Evolutionary conservation across 2,329 filamentous ascomycete genomes (phyloP).

Genomic region (Aspergillus alliaceus): DNA sequence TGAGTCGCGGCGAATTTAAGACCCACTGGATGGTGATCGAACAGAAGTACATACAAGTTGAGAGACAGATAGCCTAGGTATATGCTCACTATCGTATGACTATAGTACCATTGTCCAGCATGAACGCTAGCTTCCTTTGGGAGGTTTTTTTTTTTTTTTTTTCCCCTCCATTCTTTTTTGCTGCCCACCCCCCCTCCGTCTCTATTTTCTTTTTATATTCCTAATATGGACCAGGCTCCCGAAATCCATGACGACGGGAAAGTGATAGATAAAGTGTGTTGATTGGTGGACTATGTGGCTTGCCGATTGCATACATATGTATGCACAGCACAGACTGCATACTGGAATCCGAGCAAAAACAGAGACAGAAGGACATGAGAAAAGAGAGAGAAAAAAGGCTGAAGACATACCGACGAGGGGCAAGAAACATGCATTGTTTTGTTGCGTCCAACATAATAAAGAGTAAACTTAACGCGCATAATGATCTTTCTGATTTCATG

Average conservation of each 20-base stretch:
- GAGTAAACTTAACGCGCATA: neutral
- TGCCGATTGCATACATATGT: constrained; percentile 4
- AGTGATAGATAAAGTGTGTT: neutral
- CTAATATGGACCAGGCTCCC: neutral
- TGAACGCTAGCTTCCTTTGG: neutral
- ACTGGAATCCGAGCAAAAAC: neutral
- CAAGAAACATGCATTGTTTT: neutral
- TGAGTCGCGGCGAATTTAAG: neutral
- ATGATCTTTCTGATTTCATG: neutral
- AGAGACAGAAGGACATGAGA: neutral
- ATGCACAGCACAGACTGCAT: constrained; percentile 2
- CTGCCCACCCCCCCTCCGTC: neutral
- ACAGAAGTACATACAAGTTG: neutral
- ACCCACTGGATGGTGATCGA: neutral
- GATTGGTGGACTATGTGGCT: constrained; percentile 3
- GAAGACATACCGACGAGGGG: neutral
- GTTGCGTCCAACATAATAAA: neutral
- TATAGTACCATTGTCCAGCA: neutral
- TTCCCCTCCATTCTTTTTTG: too few relatives aligned
- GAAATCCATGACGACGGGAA: neutral
- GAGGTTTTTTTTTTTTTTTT: neutral
- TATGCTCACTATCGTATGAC: too few relatives aligned
- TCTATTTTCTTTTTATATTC: neutral
- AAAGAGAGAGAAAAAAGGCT: neutral
- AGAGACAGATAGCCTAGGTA: too few relatives aligned